These are phyloP conservation scores for Malus sylvestris DNA, from an alignment of 306 rosid genomes.

Conservation along the genomic window DNA sequence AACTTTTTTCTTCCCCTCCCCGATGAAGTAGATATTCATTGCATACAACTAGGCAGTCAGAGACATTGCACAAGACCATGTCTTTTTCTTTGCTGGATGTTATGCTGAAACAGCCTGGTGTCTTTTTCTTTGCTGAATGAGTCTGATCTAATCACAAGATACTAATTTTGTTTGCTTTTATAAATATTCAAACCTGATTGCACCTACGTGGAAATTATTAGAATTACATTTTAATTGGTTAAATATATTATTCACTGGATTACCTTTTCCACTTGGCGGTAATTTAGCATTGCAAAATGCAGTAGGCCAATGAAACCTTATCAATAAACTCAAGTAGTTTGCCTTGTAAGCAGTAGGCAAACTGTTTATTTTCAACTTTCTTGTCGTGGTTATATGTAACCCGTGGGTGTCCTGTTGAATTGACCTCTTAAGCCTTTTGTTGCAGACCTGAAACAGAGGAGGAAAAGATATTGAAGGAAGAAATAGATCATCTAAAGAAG, in stretches of 20 bases:
- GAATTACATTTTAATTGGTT: background rate
- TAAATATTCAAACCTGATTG: background rate
- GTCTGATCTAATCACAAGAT: background rate
- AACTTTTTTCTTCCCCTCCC: background rate
- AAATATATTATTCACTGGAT: background rate
- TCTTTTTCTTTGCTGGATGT: background rate
- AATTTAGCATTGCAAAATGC: background rate
- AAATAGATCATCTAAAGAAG: slow-evolving; percentile 62
- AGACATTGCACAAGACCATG: background rate
- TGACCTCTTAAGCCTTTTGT: slow-evolving; percentile 24
- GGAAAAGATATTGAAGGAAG: slow-evolving; percentile 73
- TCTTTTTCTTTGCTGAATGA: background rate
- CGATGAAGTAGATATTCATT: background rate
- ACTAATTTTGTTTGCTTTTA: background rate
- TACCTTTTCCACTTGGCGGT: background rate
- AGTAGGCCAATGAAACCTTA: background rate
- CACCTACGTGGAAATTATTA: background rate
- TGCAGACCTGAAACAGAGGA: slow-evolving; percentile 74
- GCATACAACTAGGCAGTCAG: background rate
- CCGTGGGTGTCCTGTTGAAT: background rate
- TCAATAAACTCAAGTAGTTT: background rate
- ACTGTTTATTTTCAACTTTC: background rate
- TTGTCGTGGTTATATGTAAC: background rate
- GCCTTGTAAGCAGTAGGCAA: background rate
- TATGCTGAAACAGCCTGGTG: background rate